Percentiles rank a stretch among this genome's conserved stretches.
Evolutionary conservation across 2,329 filamentous ascomycete species (phyloP).

Genomic region (Apiospora sp.): DNA sequence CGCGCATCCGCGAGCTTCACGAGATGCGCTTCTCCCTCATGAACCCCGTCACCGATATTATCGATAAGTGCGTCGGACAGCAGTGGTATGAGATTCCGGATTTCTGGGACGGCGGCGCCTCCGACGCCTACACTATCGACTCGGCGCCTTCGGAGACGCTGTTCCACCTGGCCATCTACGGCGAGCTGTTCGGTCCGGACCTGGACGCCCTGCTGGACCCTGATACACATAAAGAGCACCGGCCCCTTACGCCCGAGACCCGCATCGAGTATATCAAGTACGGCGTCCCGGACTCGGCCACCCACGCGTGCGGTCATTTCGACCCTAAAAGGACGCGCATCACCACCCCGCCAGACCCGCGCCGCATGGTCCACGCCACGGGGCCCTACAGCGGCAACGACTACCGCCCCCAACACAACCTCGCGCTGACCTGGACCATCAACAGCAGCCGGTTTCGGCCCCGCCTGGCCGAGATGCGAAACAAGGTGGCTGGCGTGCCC

Average conservation of each 20-base stretch:
- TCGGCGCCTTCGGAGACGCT: constrained; percentile 18
- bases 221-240: not conserved
- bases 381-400: constrained; percentile 9
- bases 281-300: constrained; percentile 25
- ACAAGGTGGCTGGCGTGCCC: constrained; percentile 4
- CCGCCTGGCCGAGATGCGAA: constrained; percentile 26
- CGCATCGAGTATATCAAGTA: constrained; percentile 29
- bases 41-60: constrained; percentile 25
- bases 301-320: not conserved
- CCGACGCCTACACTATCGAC: constrained; percentile 24
- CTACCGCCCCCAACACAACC: constrained; percentile 21
- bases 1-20: constrained; percentile 38
- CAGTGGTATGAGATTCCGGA: constrained; percentile 25
- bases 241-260: not conserved
- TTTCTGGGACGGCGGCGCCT: constrained; percentile 25
- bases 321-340: not conserved
- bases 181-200: constrained; percentile 25
- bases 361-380: not conserved
- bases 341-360: constrained; percentile 58
- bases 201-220: constrained; percentile 20
- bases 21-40: constrained; percentile 24
- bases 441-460: constrained; percentile 25
- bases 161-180: constrained; percentile 28
- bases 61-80: constrained; percentile 24
- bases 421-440: constrained; percentile 26